Evolutionary conservation across 805 yeast genomes (phyloP), one percentile per base, ranked within the genome.

Genomic region (Dipodascus geniculatus): DNA sequence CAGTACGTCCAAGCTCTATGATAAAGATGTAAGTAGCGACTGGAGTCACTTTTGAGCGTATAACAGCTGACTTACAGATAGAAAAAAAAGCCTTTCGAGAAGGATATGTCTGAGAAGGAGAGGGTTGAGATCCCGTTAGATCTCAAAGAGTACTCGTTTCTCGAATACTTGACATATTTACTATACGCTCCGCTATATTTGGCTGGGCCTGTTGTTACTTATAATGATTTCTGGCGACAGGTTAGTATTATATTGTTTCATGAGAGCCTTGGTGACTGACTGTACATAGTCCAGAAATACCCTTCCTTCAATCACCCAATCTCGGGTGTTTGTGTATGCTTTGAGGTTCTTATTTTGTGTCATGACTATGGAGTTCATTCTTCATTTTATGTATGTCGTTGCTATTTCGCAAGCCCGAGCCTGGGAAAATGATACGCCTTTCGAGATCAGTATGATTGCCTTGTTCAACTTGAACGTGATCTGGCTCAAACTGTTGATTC

Each of bases 161-260:
- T 67, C 48, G 85, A 87, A 64, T 87, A 85, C 65, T 56, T 88
- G 47, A 82, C 95, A 0, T 93, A 89, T 64, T 66, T 87, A 33
- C 70, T 84, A 3, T 93, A 93, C 63, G 79, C 96, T 0, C 99
- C 99, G 2, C 71, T 93, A 50, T 87, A 86, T 68, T 82, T 93
- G 60, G 97, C 96, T 1, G 99, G 99, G 1, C 99, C 99, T 22
- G 81, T 93, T 17, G 65, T 93, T 47, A 86, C 98, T 0, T 93
- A 86, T 73, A 93, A 93, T 69, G 99, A 93, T 67, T 93, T 82
- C 66, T 67, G 85, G 47, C 82, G 83, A 60, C 99, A 93, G 70
- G 49, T 47, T 8, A 23, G 49, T 47, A 8, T 47, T 17, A 8
- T 3, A 8, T 20, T 8, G 3, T 47, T 47, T 6, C 6, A 38